Base-by-base conservation (phyloP, 225 moss, liverwort and hornwort genomes). In the Bryum argenteum region DNA sequence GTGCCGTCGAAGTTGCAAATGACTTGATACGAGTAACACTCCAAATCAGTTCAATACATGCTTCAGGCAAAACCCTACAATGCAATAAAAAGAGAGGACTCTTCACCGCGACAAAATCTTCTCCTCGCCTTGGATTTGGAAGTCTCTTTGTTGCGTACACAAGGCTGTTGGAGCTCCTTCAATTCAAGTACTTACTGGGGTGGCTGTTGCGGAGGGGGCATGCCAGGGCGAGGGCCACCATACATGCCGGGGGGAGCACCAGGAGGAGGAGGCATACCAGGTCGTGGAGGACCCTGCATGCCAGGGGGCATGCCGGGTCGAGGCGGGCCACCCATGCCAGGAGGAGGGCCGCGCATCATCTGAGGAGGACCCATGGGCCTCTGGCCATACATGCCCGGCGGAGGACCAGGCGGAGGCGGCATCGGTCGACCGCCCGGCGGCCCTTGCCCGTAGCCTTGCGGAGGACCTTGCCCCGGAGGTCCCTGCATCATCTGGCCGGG, bases 311-410 rank as follows among this genome's bases (percentile, higher is more conserved):
- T 94, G 43, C 93, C 91, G 11, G 93, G 91, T 16, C 89, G 88
- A 50, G 92, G 95, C 63, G 91, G 96, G 61, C 90, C 92, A 51
- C 87, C 90, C 86, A 87, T 85, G 55, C 90, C 90, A 1, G 90
- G 91, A 86, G 91, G 93, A 80, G 93, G 93, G 37, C 96, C 96
- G 60, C 96, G 89, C 93, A 96, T 93, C 91, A 96, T 93, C 84
- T 91, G 94, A 37, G 96, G 95, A 75, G 95, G 95, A 18, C 93
- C 93, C 90, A 90, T 89, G 19, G 90, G 89, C 41, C 93, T 77
- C 71, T 88, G 85, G 11, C 93, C 93, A 59, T 93, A 93, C 87
- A 93, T 93, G 51, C 93, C 91, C 23, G 78, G 81, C 12, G 87
- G 87, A 71, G 33, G 33, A 33, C 33, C 33, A 33, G 33, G 33